Base-by-base conservation (phyloP, 2,329 filamentous ascomycete species). In the Pseudogymnoascus sp. region DNA sequence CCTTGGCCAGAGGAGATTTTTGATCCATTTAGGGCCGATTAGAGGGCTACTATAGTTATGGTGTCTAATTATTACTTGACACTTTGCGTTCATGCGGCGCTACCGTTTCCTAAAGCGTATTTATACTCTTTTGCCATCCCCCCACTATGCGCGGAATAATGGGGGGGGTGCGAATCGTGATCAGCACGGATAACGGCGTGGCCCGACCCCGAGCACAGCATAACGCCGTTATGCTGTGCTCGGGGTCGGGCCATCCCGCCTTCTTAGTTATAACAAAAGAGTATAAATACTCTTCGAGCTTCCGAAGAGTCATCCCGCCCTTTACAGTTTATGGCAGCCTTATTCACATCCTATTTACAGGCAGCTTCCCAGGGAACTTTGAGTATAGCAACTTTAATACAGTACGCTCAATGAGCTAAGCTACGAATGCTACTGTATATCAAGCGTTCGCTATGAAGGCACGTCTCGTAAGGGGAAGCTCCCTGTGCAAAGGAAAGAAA, bases 1-100 rank as follows among this genome's bases (percentile, higher is more conserved):
- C 28, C 28, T 56, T 56, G 50, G 50, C 50, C 50, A 3, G 50
- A 56, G 50, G 59, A 44, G 59, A 42, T 38, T 44, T 56, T 56
- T 56, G 50, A 56, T 18, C 50, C 50, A n/a, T 56, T 33, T 14
- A 56, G 50, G 5, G 50, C 50, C 8, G 50, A 56, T 33, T 56
- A 56, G 50, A 8, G 12, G 14, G 7, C 7, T 28, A 4, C 1
- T 53, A 4, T 31, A 11, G 5, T 16, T 53, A 31, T 16, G 23
- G 44, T 47, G 12, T 21, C 21, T 10, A 28, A 28, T 28, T 50
- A 5, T 11, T 28, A 50, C n/a, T 5, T 33, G 31, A 33, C 10
- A 10, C 10, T 11, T 33, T 33, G 31, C 11, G 4, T 33, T 11
- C 10, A 33, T 33, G 31, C 31, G 31, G 31, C 11, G 10, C 31